A percentile compares a stretch with the other conserved stretches of the same genome.
These are phyloP conservation scores for Chlorophyllum brunneum DNA, from an alignment of 768 basidiomycete genomes.

Conservation along the genomic window DNA sequence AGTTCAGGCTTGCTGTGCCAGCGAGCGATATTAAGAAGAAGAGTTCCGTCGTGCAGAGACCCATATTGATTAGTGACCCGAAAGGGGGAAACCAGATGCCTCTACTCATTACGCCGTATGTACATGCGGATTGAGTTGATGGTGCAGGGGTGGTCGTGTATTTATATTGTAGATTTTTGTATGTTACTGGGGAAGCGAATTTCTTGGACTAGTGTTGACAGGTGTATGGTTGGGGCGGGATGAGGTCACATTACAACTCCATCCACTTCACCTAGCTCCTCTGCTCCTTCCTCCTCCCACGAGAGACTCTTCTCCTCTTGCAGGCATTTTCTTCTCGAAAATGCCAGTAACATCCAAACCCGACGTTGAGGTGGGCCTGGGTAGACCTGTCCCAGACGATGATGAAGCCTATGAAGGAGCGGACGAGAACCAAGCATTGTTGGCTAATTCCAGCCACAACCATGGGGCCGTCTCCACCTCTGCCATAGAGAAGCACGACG, in stretches of 20 bases:
- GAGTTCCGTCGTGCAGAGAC: slow-evolving; percentile 37
- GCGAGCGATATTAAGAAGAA: slow-evolving; percentile 30
- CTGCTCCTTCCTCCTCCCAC: not conserved
- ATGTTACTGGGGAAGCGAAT: not conserved
- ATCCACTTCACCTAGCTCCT: not conserved
- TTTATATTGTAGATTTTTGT: not conserved
- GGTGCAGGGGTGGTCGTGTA: not conserved
- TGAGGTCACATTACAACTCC: not conserved
- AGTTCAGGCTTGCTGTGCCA: slow-evolving; percentile 47
- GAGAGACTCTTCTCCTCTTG: not conserved
- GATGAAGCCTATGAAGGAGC: slow-evolving; percentile 5
- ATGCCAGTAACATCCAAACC: not conserved
- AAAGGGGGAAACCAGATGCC: slow-evolving; percentile 43
- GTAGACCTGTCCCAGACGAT: slow-evolving; percentile 3
- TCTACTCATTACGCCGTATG: slow-evolving; percentile 30
- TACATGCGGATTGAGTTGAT: not conserved
- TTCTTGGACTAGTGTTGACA: too few species aligned
- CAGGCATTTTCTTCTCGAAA: not conserved
- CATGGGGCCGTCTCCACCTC: not conserved
- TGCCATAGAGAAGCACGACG: not conserved
- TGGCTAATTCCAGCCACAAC: not conserved
- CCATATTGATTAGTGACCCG: slow-evolving; percentile 39
- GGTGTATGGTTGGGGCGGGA: not conserved
- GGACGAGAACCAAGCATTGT: slow-evolving; percentile 9
- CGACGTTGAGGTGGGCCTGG: slow-evolving; percentile 2